Conservation (phyloP, 106 monocot species). For the Hemerocallis citrina region DNA sequence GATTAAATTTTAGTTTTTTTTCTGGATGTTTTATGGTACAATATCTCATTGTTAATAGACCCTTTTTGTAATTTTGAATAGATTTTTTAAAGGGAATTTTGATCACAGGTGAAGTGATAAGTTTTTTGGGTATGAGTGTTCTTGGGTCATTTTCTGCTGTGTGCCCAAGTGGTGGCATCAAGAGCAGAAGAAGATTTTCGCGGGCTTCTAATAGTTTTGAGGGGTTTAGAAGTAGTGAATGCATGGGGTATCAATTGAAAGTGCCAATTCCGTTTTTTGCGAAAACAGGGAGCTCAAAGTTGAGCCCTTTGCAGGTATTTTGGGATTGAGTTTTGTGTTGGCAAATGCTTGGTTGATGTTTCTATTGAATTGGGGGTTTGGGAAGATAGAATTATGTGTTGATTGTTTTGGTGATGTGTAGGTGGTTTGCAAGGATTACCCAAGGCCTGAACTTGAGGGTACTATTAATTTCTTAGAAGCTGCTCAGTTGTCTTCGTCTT, state of each 20-base stretch:
- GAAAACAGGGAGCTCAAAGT: neutral
- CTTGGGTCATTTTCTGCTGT: constrained; percentile 9
- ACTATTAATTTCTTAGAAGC: constrained; percentile 85
- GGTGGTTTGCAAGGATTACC: constrained; percentile 35
- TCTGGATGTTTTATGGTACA: no score
- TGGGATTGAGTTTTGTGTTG: neutral
- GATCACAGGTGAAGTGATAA: no score
- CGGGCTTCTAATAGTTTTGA: neutral
- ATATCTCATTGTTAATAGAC: no score
- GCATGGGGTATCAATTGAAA: constrained; percentile 3
- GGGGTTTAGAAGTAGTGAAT: constrained; percentile 4
- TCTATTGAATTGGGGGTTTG: neutral
- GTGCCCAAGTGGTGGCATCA: neutral
- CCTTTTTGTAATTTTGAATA: no score
- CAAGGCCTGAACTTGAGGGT: constrained; percentile 80
- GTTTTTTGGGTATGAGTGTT: constrained; percentile 10
- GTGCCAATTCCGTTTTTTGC: neutral
- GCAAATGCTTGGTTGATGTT: neutral
- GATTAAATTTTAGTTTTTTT: no score
- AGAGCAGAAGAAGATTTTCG: neutral
- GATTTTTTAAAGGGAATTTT: no score
- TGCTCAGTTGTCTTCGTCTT: constrained; percentile 59
- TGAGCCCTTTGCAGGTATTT: constrained; percentile 4
- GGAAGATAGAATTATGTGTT: neutral
- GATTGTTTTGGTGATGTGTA: constrained; percentile 2